Evolutionary conservation across 2,329 filamentous ascomycete species (phyloP).

Genomic region (Orbilia brochopaga): DNA sequence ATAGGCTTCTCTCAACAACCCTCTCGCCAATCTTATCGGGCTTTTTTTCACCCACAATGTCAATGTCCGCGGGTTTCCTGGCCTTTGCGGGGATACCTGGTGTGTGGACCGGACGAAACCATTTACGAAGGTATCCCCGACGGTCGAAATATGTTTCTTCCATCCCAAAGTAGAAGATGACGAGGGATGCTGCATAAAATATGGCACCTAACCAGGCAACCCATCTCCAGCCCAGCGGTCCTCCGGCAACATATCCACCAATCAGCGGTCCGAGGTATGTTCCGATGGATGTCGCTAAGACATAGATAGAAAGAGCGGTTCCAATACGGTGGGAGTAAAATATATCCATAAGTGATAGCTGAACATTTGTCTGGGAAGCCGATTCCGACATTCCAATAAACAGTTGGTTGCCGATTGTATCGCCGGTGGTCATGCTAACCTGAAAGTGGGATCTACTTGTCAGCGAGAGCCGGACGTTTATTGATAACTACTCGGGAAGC

Average conservation of each 20-base stretch:
- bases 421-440: conserved; percentile 58
- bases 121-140: conserved; percentile 59
- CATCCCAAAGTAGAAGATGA: conserved; percentile 63
- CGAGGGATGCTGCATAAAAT: conserved; percentile 61
- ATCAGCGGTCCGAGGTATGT: conserved; percentile 66
- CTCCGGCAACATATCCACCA: conserved; percentile 63
- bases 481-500: no score
- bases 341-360: conserved; percentile 65
- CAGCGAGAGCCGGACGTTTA: no score
- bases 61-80: conserved; percentile 42
- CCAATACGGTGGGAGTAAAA: conserved; percentile 67
- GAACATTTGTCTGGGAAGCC: conserved; percentile 65
- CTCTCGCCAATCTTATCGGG: no score
- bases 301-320: conserved; percentile 64
- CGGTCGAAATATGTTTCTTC: conserved; percentile 65
- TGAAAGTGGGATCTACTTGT: no score
- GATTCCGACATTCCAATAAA: conserved; percentile 67
- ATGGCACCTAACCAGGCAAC: conserved; percentile 64
- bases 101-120: conserved; percentile 54
- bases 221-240: conserved; percentile 64
- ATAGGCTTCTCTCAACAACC: no score
- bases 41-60: conserved; percentile 19
- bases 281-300: conserved; percentile 65
- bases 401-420: conserved; percentile 65
- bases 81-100: conserved; percentile 35